Conservation (phyloP, 75 land plant species). For the Gnetum montanum region DNA sequence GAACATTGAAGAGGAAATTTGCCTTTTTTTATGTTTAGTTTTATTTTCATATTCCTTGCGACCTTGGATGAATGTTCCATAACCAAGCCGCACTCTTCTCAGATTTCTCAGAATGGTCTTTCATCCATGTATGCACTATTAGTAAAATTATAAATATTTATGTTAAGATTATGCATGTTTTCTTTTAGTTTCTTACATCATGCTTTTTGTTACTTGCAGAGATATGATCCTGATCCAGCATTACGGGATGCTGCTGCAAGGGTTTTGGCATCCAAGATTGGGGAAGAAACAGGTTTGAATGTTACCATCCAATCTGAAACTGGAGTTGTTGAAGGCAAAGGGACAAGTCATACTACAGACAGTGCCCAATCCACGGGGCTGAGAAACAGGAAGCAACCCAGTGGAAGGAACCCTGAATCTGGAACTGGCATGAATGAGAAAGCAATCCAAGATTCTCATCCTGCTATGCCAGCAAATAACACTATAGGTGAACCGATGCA, state of each 20-base stretch:
- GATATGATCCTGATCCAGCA: slow-evolving; percentile 90
- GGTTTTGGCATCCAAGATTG: slow-evolving; percentile 77
- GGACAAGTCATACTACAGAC: slow-evolving; percentile 50
- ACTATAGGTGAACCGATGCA: slow-evolving; percentile 8
- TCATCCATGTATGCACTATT: background rate
- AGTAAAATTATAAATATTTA: background rate
- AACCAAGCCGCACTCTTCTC: background rate
- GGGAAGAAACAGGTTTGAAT: slow-evolving; percentile 89
- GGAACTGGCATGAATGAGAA: slow-evolving; percentile 19
- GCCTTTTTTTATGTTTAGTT: background rate
- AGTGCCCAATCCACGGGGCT: slow-evolving; percentile 49
- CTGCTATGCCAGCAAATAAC: background rate
- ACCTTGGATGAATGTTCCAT: background rate
- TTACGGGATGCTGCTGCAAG: slow-evolving; percentile 96
- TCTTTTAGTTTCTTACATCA: background rate
- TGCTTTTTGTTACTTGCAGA: slow-evolving; percentile 38
- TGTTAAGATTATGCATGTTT: background rate
- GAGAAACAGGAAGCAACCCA: slow-evolving; percentile 54
- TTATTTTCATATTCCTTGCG: background rate
- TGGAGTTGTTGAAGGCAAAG: slow-evolving; percentile 16
- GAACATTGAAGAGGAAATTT: no score
- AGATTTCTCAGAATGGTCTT: background rate
- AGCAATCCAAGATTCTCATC: background rate
- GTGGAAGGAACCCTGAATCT: slow-evolving; percentile 17
- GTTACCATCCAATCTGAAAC: slow-evolving; percentile 44